Base-by-base conservation (phyloP, 2,329 filamentous ascomycete species). In the Helicocarpus griseus region DNA sequence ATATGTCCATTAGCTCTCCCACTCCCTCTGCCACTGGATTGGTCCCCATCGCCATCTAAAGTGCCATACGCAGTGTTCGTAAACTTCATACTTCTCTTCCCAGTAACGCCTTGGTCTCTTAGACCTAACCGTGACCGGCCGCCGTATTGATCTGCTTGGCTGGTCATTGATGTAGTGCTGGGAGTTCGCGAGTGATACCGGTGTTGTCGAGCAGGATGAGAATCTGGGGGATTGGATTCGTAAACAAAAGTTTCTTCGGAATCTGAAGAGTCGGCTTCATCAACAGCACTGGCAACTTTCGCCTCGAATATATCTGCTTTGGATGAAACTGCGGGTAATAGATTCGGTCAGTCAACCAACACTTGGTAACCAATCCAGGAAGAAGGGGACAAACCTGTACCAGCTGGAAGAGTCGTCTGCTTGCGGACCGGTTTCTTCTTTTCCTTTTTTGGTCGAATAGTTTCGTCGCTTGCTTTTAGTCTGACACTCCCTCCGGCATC, bases 211-310 rank as follows among this genome's bases (percentile, higher is more conserved):
- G 63, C 58, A 28, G 77, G 70, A 52, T 67, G 69, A 22, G 76
- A 73, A 58, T 83, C 81, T 13, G 79, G 77, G 8, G 91, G 93
- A 63, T 98, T 98, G 24, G 93, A 97, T 69, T 98, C 93, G 71
- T 98, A 98, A 14, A 98, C 93, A 68, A 97, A 98, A 0, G 93
- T 97, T 69, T 97, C 93, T 63, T 96, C 93, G 1, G 91, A 97
- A 67, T 98, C 93, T 5, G 91, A 96, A 11, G 91, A 95, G 67
- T 96, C 87, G 41, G 89, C 89, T 68, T 97, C 90, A 65, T 97
- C 91, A 49, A 98, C 89, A 7, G 91, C 91, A 66, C 85, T 96
- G 48, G 91, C 91, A 59, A 98, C 89, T 65, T 95, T 95, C 59
- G 90, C 89, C 73, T 97, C 93, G 66, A 98, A 98, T 48, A 97